Evolutionary conservation across 805 yeast genomes (phyloP).

Genomic region (Candida khao-thaluensis): DNA sequence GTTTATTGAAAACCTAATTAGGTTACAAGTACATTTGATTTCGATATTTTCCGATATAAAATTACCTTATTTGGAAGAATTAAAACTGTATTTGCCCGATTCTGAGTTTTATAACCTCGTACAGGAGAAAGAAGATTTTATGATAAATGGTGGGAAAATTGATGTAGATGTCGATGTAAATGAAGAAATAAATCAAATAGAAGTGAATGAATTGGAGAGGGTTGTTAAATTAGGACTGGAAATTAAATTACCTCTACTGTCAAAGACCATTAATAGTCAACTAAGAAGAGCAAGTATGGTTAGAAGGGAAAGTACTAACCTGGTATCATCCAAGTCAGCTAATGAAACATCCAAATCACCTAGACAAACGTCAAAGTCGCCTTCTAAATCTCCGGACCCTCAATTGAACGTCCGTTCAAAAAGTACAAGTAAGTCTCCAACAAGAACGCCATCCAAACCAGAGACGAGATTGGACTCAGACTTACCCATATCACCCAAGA

Average conservation of each 20-base stretch:
- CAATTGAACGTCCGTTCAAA: not conserved
- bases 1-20: constrained; percentile 28
- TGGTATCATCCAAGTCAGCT: not conserved
- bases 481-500: not conserved
- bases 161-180: constrained; percentile 18
- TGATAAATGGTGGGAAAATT: constrained; percentile 19
- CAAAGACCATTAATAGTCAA: constrained; percentile 29
- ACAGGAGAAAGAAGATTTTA: constrained; percentile 30
- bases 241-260: constrained; percentile 27
- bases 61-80: constrained; percentile 28
- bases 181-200: constrained; percentile 11
- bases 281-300: constrained; percentile 19
- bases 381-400: not conserved
- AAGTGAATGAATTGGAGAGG: constrained; percentile 20
- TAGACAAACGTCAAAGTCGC: not conserved
- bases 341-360: constrained; percentile 3
- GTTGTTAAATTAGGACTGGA: constrained; percentile 32
- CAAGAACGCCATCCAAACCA: no score
- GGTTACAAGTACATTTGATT: constrained; percentile 21
- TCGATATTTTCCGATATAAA: constrained; percentile 19
- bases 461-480: not conserved
- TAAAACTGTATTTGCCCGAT: constrained; percentile 22
- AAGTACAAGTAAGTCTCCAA: no score
- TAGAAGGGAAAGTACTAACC: constrained; percentile 3
- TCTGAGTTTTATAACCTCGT: constrained; percentile 27